These are phyloP conservation scores for Geotrichum restrictum DNA, from an alignment of 1,139 yeast species.

Conservation along the genomic window DNA sequence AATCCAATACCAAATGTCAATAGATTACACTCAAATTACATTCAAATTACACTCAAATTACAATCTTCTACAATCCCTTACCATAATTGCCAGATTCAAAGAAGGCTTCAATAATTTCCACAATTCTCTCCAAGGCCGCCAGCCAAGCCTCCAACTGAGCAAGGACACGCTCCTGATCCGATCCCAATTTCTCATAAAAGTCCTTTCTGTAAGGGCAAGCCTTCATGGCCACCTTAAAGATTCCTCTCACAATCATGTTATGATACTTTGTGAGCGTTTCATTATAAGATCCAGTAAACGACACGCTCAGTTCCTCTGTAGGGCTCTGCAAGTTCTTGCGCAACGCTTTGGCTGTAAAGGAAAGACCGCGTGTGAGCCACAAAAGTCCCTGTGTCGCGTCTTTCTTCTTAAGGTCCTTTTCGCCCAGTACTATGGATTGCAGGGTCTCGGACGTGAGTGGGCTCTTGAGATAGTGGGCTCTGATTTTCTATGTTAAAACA, in stretches of 20 bases:
- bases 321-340: constrained; percentile 63
- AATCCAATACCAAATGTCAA: neutral
- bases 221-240: constrained; percentile 90
- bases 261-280: constrained; percentile 80
- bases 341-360: constrained; percentile 86
- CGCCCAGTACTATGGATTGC: constrained; percentile 68
- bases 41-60: constrained; percentile 1
- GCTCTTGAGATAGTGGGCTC: constrained; percentile 52
- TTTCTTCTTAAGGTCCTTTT: constrained; percentile 61
- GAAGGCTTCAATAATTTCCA: constrained; percentile 67
- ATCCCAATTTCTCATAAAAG: constrained; percentile 75
- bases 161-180: constrained; percentile 42
- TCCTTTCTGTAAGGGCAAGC: constrained; percentile 91
- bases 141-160: constrained; percentile 71
- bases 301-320: constrained; percentile 63
- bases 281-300: constrained; percentile 78
- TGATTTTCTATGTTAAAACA: constrained; percentile 15
- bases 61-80: constrained; percentile 63
- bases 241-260: constrained; percentile 75
- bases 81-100: constrained; percentile 80
- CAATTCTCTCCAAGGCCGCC: constrained; percentile 69
- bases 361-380: constrained; percentile 79
- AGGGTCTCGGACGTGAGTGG: constrained; percentile 64
- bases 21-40: neutral
- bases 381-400: constrained; percentile 88